phyloP scores from a whole-genome alignment of 305 asterid species.

The Fraxinus floribunda region DNA sequence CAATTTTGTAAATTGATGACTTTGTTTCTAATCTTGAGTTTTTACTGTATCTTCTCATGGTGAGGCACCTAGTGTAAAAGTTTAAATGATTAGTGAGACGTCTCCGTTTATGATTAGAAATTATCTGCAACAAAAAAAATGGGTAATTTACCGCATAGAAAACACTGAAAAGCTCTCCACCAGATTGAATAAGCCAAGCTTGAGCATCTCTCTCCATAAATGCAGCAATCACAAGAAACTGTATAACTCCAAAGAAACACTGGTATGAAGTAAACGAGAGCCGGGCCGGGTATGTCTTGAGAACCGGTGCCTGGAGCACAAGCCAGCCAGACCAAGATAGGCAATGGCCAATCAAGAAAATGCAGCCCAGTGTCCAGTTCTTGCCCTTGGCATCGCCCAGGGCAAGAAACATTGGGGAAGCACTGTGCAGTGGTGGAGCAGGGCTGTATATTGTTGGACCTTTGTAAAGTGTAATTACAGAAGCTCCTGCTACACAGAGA shows the following conservation, averaged over 20 bases:
- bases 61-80: not conserved
- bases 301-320: constrained; percentile 84
- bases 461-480: constrained; percentile 87
- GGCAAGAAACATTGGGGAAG: constrained; percentile 24
- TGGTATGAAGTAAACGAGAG: constrained; percentile 90
- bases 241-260: constrained; percentile 84
- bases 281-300: constrained; percentile 85
- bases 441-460: constrained; percentile 97
- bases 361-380: constrained; percentile 92
- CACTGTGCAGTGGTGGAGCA: constrained; percentile 40
- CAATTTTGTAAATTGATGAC: not conserved
- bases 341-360: constrained; percentile 92
- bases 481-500: constrained; percentile 92
- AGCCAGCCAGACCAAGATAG: constrained; percentile 98
- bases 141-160: constrained; percentile 73
- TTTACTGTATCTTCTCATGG: not conserved
- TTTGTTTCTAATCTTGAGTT: not conserved
- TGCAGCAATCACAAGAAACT: constrained; percentile 78
- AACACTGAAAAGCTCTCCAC: constrained; percentile 88
- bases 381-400: constrained; percentile 72
- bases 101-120: not conserved
- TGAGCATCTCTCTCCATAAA: constrained; percentile 70
- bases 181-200: constrained; percentile 89
- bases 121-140: not conserved
- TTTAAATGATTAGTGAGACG: not conserved